Evolutionary conservation across 345 rosid species (phyloP).

Genomic region (Sisymbrium altissimum): DNA sequence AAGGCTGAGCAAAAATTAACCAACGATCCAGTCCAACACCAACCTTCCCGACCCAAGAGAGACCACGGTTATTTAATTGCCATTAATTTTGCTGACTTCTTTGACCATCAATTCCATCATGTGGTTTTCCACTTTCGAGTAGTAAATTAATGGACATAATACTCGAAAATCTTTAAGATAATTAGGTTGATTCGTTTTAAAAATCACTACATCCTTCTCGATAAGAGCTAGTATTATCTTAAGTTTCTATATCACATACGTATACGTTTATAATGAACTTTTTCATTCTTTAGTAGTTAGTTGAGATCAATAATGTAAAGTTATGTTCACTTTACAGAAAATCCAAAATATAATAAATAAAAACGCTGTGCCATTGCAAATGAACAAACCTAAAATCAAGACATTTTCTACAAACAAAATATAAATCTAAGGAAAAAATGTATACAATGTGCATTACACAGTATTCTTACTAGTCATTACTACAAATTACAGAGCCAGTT

Average conservation of each 20-base stretch:
- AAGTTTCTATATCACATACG: not conserved
- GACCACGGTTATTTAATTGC: slow-evolving; percentile 14
- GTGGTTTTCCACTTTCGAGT: not conserved
- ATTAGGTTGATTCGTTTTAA: not conserved
- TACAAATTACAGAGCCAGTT: too few species aligned
- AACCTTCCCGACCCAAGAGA: slow-evolving; percentile 12
- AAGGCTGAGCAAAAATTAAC: slow-evolving; percentile 12
- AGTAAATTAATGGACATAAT: not conserved
- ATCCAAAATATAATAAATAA: too few species aligned
- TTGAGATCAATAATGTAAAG: too few species aligned
- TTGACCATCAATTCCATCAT: slow-evolving; percentile 5
- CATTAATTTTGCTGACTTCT: slow-evolving; percentile 1
- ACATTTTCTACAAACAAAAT: too few species aligned
- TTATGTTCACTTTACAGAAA: too few species aligned
- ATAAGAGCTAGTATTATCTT: not conserved
- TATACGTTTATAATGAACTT: too few species aligned
- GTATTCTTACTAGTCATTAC: too few species aligned
- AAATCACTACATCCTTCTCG: not conserved
- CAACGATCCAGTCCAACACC: slow-evolving; percentile 16
- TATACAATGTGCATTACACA: too few species aligned
- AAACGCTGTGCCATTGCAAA: too few species aligned
- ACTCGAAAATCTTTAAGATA: not conserved
- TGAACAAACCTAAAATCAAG: too few species aligned
- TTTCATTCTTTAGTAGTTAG: too few species aligned
- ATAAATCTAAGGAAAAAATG: too few species aligned